Evolutionary conservation across 164 flowering plant species (phyloP).

Genomic region (Vitis rotundifolia): DNA sequence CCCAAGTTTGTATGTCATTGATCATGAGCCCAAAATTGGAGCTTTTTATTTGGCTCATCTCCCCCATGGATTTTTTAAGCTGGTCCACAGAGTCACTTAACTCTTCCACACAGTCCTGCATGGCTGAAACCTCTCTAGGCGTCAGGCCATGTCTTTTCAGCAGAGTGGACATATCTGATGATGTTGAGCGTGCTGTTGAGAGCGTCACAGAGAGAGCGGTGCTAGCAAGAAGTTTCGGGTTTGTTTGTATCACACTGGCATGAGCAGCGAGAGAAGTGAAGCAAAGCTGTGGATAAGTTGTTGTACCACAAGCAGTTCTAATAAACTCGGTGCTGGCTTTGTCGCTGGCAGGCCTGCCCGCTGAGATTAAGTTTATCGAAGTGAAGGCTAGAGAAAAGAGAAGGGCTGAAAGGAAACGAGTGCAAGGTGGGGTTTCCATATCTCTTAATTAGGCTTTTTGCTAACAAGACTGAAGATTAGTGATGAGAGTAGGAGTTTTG

Average conservation of each 20-base stretch:
- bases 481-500: no score
- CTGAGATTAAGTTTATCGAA: slow-evolving; percentile 5
- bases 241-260: slow-evolving; percentile 46
- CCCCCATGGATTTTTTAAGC: slow-evolving; percentile 40
- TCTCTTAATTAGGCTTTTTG: background rate
- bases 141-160: slow-evolving; percentile 32
- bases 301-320: slow-evolving; percentile 43
- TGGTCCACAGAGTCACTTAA: slow-evolving; percentile 43
- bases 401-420: background rate
- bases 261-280: slow-evolving; percentile 45
- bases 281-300: slow-evolving; percentile 64
- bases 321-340: slow-evolving; percentile 47
- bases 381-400: background rate
- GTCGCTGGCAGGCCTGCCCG: background rate
- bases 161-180: slow-evolving; percentile 31
- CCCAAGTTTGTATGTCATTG: slow-evolving; percentile 69
- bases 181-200: slow-evolving; percentile 29
- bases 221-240: slow-evolving; percentile 48
- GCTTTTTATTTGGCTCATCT: slow-evolving; percentile 38
- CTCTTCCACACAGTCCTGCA: slow-evolving; percentile 66
- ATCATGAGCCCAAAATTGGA: slow-evolving; percentile 30
- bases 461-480: no score
- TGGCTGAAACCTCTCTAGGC: slow-evolving; percentile 41
- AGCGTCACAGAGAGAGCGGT: slow-evolving; percentile 61
- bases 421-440: background rate